Evolutionary conservation across 192 early-diverging fungal genomes (phyloP), one percentile per base, ranked within the genome.

Genomic region (Jimgerdemannia flammicorona): DNA sequence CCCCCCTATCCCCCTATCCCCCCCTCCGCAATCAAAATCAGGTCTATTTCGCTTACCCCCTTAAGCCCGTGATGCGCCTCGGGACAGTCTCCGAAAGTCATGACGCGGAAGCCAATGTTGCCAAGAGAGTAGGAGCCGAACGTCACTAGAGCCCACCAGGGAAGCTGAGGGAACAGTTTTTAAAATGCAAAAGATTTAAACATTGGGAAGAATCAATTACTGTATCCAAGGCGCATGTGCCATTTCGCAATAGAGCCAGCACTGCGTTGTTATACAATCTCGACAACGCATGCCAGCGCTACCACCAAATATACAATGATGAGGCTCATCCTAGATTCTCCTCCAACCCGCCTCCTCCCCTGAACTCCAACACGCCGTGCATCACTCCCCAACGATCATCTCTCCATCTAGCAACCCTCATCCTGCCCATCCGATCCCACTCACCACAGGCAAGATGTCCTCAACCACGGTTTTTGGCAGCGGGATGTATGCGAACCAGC

Each of bases 111-210:
- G 40, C 97, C 97, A 71, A 99, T 88, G 77, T 89, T 92, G 44
- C 88, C 89, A 44, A 99, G 89, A 43, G 93, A 93, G 82, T 98
- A 97, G n/a, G 94, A 85, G 6, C 96, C 95, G 78, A 98, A 95
- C 2, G 88, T 79, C 44, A 98, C 93, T 42, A 97, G 72, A 4
- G 75, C 79, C 92, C 93, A 94, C 80, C 90, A 90, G 3, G 94
- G 93, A 19, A 95, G 75, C 92, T 95, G 80, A 59, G 40, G 63
- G 8, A 65, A 66, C 43, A 4, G 42, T 71, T n/a, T 44, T 64
- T 44, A 40, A 43, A 64, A 67, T 42, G 6, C 70, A 3, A 40
- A 29, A 29, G 29, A 29, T 29, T 29, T 29, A 29, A n/a, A n/a
- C n/a, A n/a, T 66, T 75, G 68, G 40, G 29, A 29, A n/a, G 14